phyloP scores from a whole-genome alignment of 2,329 filamentous ascomycete species.

The Penicillium sp. region DNA sequence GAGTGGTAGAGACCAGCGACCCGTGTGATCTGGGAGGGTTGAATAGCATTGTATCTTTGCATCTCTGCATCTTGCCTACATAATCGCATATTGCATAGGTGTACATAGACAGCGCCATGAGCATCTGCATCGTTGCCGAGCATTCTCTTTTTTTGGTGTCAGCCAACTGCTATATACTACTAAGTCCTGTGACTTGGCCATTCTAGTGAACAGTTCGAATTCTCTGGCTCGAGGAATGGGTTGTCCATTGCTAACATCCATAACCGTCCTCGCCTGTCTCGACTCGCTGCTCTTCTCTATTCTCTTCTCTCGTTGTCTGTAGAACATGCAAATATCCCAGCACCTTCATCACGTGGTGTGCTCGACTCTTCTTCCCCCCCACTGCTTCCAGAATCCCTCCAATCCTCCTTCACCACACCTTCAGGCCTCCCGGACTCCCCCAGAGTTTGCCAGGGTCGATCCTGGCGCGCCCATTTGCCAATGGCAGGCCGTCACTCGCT shows the following conservation, averaged over 20 bases:
- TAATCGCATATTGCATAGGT: neutral
- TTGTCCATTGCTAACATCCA: too few species aligned
- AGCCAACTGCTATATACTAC: neutral
- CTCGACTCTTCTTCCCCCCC: neutral
- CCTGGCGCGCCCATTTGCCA: neutral
- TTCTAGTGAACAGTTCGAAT: too few species aligned
- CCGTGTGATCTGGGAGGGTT: neutral
- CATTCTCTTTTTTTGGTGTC: too few species aligned
- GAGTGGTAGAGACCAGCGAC: slow-evolving; percentile 29
- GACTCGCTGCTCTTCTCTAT: neutral
- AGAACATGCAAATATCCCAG: neutral
- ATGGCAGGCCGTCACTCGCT: slow-evolving; percentile 12
- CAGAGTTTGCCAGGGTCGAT: neutral
- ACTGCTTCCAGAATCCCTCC: neutral
- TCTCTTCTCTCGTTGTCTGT: neutral
- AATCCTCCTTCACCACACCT: neutral
- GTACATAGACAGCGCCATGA: neutral
- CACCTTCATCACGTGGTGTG: neutral
- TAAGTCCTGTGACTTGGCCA: too few species aligned
- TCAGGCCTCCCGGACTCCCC: neutral
- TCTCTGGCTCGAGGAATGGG: too few species aligned
- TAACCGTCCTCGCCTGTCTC: too few species aligned
- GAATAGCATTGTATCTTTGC: neutral
- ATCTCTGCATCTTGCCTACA: slow-evolving; percentile 1
- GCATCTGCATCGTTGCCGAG: neutral